Percentiles rank a stretch among this genome's conserved stretches.
Evolutionary conservation across 176 grass and related monocot species (phyloP).

Genomic region (Oryza meridionalis): DNA sequence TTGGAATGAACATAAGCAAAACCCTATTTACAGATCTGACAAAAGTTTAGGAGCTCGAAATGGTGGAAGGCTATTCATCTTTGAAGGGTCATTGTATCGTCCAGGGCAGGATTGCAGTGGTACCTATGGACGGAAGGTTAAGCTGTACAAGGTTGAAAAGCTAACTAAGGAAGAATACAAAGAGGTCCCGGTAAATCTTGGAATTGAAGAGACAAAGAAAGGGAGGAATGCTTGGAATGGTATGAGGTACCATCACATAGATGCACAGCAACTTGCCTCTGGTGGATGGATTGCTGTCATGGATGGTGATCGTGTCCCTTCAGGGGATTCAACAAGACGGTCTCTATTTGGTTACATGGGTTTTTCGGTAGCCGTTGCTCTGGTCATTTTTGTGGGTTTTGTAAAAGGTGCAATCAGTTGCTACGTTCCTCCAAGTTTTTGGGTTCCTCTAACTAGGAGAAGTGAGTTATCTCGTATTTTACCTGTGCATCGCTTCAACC

Average conservation of each 20-base stretch:
- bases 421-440: conserved; percentile 51
- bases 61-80: conserved; percentile 89
- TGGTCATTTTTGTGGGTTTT: conserved; percentile 71
- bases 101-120: conserved; percentile 87
- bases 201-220: conserved; percentile 80
- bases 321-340: conserved; percentile 74
- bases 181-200: conserved; percentile 75
- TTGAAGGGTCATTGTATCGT: conserved; percentile 81
- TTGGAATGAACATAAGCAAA: conserved; percentile 88
- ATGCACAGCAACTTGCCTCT: conserved; percentile 69
- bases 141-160: conserved; percentile 86
- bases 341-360: conserved; percentile 66
- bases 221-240: conserved; percentile 98
- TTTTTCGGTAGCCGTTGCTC: conserved; percentile 43
- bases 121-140: conserved; percentile 83
- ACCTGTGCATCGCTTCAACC: conserved; percentile 68
- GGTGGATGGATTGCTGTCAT: conserved; percentile 94
- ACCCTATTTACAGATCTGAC: conserved; percentile 89
- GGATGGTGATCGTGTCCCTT: conserved; percentile 96
- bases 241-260: conserved; percentile 95
- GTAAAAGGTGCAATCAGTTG: conserved; percentile 65
- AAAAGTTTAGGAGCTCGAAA: conserved; percentile 97
- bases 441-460: conserved; percentile 57
- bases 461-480: conserved; percentile 50
- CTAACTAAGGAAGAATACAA: conserved; percentile 87